Evolutionary conservation across 2,329 filamentous ascomycete species (phyloP), one percentile per base, ranked within the genome.

Genomic region (Endoconidiophora polonica): DNA sequence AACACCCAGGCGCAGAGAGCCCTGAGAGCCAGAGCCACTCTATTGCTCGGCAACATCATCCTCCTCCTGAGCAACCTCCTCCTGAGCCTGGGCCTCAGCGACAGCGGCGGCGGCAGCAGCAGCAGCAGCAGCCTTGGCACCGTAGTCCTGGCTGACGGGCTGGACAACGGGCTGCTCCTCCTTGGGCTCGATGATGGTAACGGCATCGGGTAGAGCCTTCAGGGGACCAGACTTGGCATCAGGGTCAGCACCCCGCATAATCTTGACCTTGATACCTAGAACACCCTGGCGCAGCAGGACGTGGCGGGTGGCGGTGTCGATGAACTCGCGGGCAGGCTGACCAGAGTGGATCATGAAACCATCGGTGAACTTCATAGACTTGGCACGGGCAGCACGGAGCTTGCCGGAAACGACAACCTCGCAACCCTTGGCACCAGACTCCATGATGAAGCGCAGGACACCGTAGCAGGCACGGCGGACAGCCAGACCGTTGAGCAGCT

Each of bases 331-430:
- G 66, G 90, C 91, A 66, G 91, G 91, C 72, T 98, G 91, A 74
- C 91, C 91, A 65, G 91, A 98, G 86, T 98, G 91, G 75, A 98
- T 98, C 91, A 98, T 98, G 86, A 98, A 98, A 69, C 91, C 91
- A 72, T 98, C 88, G 72, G 91, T 98, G 83, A 98, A 98, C 83
- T 98, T 98, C 91, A 98, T 98, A 76, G 79, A 86, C 86, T 98
- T 98, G 73, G 91, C 91, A 78, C 91, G 87, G 65, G 91, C 91
- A 70, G 91, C 91, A 67, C 91, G 83, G 63, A 98, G 85, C 83
- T 98, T 98, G 71, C 91, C 91, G 62, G 87, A 95, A 61, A 98
- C 91, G 67, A 98, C 91, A 60, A 98, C 91, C 77, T 98, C 91
- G 71, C 91, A 98, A 72, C 91, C 91, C 85, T 98, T 98, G 72